Percentiles rank a stretch among this genome's conserved stretches.
phyloP scores from a whole-genome alignment of 352 stramenopile species.

The Phytophthora aleatoria region DNA sequence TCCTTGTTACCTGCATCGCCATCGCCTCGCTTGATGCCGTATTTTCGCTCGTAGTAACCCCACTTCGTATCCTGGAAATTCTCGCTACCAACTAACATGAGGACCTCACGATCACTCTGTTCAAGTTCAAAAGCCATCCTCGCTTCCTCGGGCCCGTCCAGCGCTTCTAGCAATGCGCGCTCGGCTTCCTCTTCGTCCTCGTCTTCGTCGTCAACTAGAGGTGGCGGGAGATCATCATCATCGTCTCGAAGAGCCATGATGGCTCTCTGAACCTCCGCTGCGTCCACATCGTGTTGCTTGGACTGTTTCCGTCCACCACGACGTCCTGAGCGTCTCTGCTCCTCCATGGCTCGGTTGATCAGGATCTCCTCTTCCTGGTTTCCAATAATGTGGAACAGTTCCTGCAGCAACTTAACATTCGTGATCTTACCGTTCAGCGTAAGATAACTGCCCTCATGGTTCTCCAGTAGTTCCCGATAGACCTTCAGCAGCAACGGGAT shows the following conservation, averaged over 20 bases:
- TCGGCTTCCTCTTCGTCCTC: conserved; percentile 62
- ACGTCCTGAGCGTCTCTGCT: conserved; percentile 48
- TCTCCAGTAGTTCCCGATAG: conserved; percentile 91
- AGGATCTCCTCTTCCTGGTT: conserved; percentile 95
- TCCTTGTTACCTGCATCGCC: conserved; percentile 58
- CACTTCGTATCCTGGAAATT: conserved; percentile 88
- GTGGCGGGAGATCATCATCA: conserved; percentile 42
- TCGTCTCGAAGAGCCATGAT: conserved; percentile 49
- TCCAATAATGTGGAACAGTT: conserved; percentile 93
- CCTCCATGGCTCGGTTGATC: conserved; percentile 64
- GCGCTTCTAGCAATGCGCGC: conserved; percentile 56
- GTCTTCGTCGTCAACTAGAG: conserved; percentile 46
- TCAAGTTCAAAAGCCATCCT: conserved; percentile 48
- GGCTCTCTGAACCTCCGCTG: conserved; percentile 50
- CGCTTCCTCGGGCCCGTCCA: conserved; percentile 60
- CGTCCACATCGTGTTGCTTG: conserved; percentile 52
- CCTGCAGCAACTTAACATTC: conserved; percentile 91
- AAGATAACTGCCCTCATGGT: conserved; percentile 91
- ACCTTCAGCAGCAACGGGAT: conserved; percentile 94
- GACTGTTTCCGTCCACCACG: conserved; percentile 32
- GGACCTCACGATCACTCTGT: conserved; percentile 52
- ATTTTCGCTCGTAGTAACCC: conserved; percentile 87
- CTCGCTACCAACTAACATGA: conserved; percentile 61
- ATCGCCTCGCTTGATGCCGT: conserved; percentile 62
- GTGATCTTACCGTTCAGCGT: conserved; percentile 91